These are phyloP conservation scores for Neolentinus lepideus DNA, from an alignment of 1,284 basidiomycete species.

Conservation along the genomic window DNA sequence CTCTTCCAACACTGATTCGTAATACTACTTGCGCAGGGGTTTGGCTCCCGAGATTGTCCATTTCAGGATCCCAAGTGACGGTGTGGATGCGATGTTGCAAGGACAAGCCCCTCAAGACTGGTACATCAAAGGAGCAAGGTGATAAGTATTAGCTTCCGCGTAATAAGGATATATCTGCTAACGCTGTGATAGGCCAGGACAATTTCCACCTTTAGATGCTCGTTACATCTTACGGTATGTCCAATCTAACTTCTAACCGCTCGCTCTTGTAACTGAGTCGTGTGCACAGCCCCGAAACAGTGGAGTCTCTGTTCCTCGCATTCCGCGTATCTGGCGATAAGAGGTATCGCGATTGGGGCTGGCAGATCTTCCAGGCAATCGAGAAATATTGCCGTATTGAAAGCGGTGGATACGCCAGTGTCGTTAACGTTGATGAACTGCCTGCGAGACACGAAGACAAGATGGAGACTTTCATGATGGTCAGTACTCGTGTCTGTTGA, in stretches of 20 bases:
- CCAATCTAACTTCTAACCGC: slow-evolving; percentile 1
- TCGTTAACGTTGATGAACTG: slow-evolving; percentile 78
- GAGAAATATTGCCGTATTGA: slow-evolving; percentile 73
- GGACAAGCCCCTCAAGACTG: slow-evolving; percentile 53
- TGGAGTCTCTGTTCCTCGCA: slow-evolving; percentile 90
- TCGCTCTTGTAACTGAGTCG: neutral
- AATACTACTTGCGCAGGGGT: slow-evolving; percentile 39
- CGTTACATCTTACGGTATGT: slow-evolving; percentile 79
- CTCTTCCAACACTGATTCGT: neutral
- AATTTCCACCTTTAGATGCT: slow-evolving; percentile 64
- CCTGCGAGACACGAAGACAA: slow-evolving; percentile 72
- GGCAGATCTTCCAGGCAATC: slow-evolving; percentile 89
- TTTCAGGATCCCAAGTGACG: slow-evolving; percentile 56
- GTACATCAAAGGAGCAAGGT: slow-evolving; percentile 82
- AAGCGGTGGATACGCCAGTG: slow-evolving; percentile 78
- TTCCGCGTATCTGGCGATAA: slow-evolving; percentile 80
- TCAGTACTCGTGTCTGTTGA: slow-evolving; percentile 24
- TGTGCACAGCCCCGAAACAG: slow-evolving; percentile 75
- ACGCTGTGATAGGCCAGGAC: slow-evolving; percentile 32
- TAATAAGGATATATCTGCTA: neutral
- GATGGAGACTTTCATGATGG: slow-evolving; percentile 95
- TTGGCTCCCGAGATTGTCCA: slow-evolving; percentile 81
- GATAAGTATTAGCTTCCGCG: slow-evolving; percentile 11
- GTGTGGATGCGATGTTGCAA: slow-evolving; percentile 25
- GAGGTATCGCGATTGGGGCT: slow-evolving; percentile 79